Percentiles rank a stretch among this genome's conserved stretches.
These are phyloP conservation scores for Coemansia sp. DNA, from an alignment of 192 early-diverging fungal genomes.

Conservation along the genomic window DNA sequence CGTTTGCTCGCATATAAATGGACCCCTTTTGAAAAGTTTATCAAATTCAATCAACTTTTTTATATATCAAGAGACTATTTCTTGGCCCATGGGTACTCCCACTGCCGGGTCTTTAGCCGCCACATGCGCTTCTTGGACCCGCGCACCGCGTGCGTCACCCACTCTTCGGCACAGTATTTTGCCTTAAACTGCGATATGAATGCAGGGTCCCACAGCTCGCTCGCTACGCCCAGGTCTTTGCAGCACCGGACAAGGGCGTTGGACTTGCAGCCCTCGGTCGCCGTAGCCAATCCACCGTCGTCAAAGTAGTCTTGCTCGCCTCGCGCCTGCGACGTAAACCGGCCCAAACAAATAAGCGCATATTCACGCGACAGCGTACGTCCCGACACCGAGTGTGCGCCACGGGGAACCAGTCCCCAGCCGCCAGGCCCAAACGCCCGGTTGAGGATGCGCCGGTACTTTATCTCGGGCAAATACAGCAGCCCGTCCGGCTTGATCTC, in stretches of 20 bases:
- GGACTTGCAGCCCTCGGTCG: conserved; percentile 84
- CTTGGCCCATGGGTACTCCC: conserved; percentile 66
- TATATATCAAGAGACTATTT: conserved; percentile 6
- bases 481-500: conserved; percentile 97
- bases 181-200: conserved; percentile 88
- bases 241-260: conserved; percentile 96
- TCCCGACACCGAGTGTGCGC: conserved; percentile 77
- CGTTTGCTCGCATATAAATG: too few relatives aligned
- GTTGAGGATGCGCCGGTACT: conserved; percentile 94
- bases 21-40: background rate
- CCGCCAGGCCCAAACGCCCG: conserved; percentile 92
- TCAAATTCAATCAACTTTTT: background rate
- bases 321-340: conserved; percentile 89
- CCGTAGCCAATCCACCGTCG: conserved; percentile 71
- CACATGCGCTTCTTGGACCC: conserved; percentile 82
- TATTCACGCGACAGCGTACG: conserved; percentile 88
- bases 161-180: conserved; percentile 73
- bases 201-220: conserved; percentile 90
- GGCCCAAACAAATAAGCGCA: conserved; percentile 81
- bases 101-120: conserved; percentile 71
- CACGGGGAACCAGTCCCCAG: conserved; percentile 86
- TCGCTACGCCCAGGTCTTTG: conserved; percentile 91
- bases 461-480: conserved; percentile 94
- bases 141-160: conserved; percentile 70
- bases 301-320: conserved; percentile 93